Percentiles rank a stretch among this genome's conserved stretches.
phyloP scores from a whole-genome alignment of 768 basidiomycete genomes.

The Amanita pseudoporphyria region DNA sequence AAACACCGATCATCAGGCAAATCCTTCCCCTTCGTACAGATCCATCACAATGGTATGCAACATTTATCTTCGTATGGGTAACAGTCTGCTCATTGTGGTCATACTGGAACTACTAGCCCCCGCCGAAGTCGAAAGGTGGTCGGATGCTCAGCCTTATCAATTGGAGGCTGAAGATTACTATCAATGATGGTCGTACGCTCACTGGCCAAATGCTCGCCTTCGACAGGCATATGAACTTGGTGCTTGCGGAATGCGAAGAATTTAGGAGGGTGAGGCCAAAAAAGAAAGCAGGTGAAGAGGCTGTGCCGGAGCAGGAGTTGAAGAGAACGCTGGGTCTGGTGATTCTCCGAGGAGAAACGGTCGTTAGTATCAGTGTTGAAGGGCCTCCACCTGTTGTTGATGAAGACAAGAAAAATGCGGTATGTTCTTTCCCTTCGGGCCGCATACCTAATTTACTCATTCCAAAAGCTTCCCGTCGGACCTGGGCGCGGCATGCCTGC shows the following conservation, averaged over 20 bases:
- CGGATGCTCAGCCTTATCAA: conserved; percentile 98
- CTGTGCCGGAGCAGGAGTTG: conserved; percentile 80
- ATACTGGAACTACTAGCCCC: conserved; percentile 45
- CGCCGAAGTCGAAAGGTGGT: conserved; percentile 95
- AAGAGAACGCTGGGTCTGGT: conserved; percentile 96
- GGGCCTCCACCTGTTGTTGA: conserved; percentile 89
- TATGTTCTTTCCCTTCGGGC: conserved; percentile 26
- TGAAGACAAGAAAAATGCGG: conserved; percentile 80
- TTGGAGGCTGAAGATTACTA: conserved; percentile 94
- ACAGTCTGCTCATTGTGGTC: conserved; percentile 4
- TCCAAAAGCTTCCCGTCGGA: conserved; percentile 66
- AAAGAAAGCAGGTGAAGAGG: conserved; percentile 80
- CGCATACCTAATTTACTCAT: conserved; percentile 3
- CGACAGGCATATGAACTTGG: conserved; percentile 99
- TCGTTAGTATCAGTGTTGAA: conserved; percentile 91
- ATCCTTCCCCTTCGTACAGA: conserved; percentile 1
- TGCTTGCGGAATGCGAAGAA: conserved; percentile 97
- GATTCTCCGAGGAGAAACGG: conserved; percentile 92
- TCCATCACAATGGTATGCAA: conserved; percentile 47
- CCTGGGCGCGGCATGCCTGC: conserved; percentile 95
- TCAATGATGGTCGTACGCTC: conserved; percentile 93
- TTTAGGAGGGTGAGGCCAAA: conserved; percentile 89
- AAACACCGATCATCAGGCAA: neutral
- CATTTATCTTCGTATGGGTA: neutral
- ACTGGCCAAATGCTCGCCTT: conserved; percentile 99